Evolutionary conservation across 2,329 filamentous ascomycete species (phyloP), one percentile per base, ranked within the genome.

Genomic region (Conoideocrella luteorostrata): DNA sequence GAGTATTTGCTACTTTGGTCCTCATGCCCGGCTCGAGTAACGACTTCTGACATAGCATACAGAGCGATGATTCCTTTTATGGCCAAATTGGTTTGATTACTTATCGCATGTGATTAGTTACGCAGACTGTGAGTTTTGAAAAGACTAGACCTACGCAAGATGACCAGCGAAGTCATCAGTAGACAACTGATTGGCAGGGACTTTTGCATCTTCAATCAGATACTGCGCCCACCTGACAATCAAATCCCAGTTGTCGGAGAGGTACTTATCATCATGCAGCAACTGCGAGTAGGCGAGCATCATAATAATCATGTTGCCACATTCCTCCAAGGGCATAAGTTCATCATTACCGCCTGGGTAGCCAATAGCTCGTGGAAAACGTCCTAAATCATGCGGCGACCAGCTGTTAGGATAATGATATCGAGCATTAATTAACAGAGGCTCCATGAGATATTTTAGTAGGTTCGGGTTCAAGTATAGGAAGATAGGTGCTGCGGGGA

Each of bases 91-190:
- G 86, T 90, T 61, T 91, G 86, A 50, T 90, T 81, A 4, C 58
- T 62, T 24, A 13, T 44, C 34, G 12, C 10, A 29, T 46, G n/a
- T n/a, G n/a, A n/a, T n/a, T n/a, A n/a, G n/a, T n/a, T n/a, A n/a
- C n/a, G n/a, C n/a, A n/a, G n/a, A n/a, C n/a, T n/a, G n/a, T n/a
- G n/a, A n/a, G n/a, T n/a, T n/a, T n/a, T n/a, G 13, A 7, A 3
- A 4, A 17, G 4, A 38, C 13, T n/a, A n/a, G 10, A 50, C 53
- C 29, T 47, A 55, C 54, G 54, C 53, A 35, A 56, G 71, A 61
- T 82, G 82, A 32, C 87, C 87, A 2, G 87, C 86, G 60, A 91
- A 93, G 57, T 93, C 87, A 56, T 93, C 87, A 1, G 87, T 93
- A 17, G 82, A 88, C n/a, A 93, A 69, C 62, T 91, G 87, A 50